These are phyloP conservation scores for Saccharomyces jurei DNA, from an alignment of 805 yeast genomes.

Conservation along the genomic window DNA sequence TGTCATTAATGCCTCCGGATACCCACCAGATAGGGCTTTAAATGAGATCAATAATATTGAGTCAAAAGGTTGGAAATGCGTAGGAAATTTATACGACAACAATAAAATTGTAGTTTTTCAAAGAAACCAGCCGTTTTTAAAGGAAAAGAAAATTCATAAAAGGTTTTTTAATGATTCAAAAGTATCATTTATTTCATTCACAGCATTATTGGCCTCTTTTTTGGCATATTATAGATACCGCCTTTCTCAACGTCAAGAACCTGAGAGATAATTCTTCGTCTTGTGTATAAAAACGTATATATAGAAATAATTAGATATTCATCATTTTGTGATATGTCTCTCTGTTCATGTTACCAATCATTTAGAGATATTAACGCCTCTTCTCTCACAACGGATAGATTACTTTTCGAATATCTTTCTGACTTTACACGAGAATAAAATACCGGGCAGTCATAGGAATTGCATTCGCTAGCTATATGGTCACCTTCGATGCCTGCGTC, in stretches of 20 bases:
- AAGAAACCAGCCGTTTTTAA: conserved; percentile 1
- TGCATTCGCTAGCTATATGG: conserved; percentile 35
- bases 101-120: conserved; percentile 18
- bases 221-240: neutral
- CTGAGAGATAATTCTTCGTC: neutral
- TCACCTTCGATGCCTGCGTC: conserved; percentile 26
- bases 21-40: conserved; percentile 22
- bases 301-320: neutral
- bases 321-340: neutral
- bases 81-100: conserved; percentile 20
- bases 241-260: neutral
- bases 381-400: conserved; percentile 5
- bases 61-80: conserved; percentile 20
- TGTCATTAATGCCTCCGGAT: conserved; percentile 18
- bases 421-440: conserved; percentile 48
- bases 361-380: conserved; percentile 12
- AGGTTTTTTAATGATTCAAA: neutral
- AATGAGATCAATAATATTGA: conserved; percentile 15
- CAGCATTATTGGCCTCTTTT: neutral
- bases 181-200: neutral
- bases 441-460: conserved; percentile 57
- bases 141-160: neutral
- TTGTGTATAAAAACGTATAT: neutral
- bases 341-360: conserved; percentile 11
- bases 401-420: conserved; percentile 21